These are phyloP conservation scores for Sechiopsis laciniata DNA, from an alignment of 306 rosid genomes.

Conservation along the genomic window DNA sequence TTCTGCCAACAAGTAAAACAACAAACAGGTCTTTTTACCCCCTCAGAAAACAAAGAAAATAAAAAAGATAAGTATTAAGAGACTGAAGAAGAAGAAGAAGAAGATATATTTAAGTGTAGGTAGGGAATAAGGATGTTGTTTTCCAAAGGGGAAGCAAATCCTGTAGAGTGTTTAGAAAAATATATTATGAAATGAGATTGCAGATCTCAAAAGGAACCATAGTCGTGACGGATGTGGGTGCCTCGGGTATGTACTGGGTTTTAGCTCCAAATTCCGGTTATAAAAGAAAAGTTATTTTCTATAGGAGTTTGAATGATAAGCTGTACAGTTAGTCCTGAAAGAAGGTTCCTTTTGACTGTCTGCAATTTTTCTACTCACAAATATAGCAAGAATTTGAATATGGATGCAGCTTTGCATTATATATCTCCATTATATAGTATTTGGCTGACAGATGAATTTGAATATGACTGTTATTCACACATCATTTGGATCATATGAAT, in stretches of 20 bases:
- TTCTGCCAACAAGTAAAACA: background rate
- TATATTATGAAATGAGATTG: background rate
- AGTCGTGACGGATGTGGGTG: too few species aligned
- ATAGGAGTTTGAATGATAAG: background rate
- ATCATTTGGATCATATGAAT: too few species aligned
- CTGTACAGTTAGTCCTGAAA: background rate
- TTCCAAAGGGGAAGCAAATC: slow-evolving; percentile 16
- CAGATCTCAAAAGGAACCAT: slow-evolving; percentile 16
- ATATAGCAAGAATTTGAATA: background rate
- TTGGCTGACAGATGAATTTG: too few species aligned
- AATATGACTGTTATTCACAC: too few species aligned
- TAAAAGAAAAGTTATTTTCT: too few species aligned
- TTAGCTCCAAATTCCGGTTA: too few species aligned
- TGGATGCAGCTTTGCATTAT: too few species aligned
- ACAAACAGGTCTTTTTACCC: background rate
- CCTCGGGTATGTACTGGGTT: too few species aligned
- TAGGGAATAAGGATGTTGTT: background rate
- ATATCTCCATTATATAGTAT: too few species aligned
- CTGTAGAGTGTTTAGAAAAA: background rate
- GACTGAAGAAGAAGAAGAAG: background rate
- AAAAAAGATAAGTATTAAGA: background rate
- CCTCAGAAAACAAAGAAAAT: background rate
- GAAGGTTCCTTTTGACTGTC: slow-evolving; percentile 18
- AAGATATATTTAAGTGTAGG: background rate
- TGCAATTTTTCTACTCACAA: slow-evolving; percentile 6